Evolutionary conservation across 2,329 filamentous ascomycete genomes (phyloP).

Genomic region (Pyrenophora graminea): DNA sequence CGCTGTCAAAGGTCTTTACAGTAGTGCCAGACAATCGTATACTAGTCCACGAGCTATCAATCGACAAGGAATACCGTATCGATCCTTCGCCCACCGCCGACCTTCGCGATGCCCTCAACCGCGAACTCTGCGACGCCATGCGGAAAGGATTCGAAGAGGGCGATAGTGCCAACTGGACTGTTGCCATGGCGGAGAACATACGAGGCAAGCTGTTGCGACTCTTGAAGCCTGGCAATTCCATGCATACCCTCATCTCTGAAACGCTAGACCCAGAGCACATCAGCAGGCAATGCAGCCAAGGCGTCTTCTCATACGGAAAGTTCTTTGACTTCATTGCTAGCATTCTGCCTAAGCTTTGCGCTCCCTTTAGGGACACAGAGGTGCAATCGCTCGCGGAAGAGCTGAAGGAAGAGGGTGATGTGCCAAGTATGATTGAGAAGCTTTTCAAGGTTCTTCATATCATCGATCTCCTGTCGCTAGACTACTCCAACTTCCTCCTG

Average conservation of each 20-base stretch:
- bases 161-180: conserved; percentile 68
- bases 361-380: conserved; percentile 77
- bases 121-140: conserved; percentile 65
- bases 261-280: conserved; percentile 75
- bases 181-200: conserved; percentile 72
- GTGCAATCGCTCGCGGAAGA: conserved; percentile 70
- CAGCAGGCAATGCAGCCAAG: conserved; percentile 68
- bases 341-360: conserved; percentile 77
- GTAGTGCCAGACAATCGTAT: conserved; percentile 73
- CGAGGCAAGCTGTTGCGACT: conserved; percentile 73
- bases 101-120: conserved; percentile 62
- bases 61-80: conserved; percentile 78
- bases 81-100: conserved; percentile 61
- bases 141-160: conserved; percentile 65
- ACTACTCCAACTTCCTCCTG: conserved; percentile 81
- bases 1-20: conserved; percentile 60
- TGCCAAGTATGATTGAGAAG: conserved; percentile 72
- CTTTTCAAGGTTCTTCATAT: conserved; percentile 75
- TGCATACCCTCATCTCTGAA: conserved; percentile 75
- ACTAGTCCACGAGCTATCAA: conserved; percentile 77
- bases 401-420: conserved; percentile 51
- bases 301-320: conserved; percentile 78
- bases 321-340: conserved; percentile 78
- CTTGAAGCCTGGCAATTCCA: conserved; percentile 70
- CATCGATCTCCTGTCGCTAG: conserved; percentile 76